phyloP scores from a whole-genome alignment of 2,329 filamentous ascomycete genomes.

The Neofusicoccum laricinum region DNA sequence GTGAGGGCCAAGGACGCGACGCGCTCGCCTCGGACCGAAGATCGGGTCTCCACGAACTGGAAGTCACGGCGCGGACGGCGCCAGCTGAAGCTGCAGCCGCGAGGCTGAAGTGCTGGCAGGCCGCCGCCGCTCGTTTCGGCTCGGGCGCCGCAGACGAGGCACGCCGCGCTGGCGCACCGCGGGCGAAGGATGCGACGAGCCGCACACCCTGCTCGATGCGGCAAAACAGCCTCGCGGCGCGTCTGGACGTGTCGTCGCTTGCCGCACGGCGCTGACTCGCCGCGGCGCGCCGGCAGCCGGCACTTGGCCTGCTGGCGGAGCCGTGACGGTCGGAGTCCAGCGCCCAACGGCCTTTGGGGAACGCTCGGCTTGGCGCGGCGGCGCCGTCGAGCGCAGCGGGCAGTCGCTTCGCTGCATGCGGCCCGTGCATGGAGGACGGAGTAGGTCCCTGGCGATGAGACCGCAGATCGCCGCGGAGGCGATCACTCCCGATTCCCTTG shows the following conservation, averaged over 20 bases:
- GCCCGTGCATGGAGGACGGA: too few species aligned
- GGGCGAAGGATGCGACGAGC: neutral
- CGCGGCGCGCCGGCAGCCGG: neutral
- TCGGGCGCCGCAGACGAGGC: neutral
- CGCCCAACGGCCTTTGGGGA: neutral
- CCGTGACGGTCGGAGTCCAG: too few species aligned
- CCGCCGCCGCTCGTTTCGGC: neutral
- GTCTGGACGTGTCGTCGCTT: neutral
- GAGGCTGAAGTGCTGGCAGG: neutral
- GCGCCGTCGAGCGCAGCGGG: neutral
- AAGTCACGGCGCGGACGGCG: neutral
- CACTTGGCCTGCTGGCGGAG: too few species aligned
- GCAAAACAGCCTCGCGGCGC: neutral
- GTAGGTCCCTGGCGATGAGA: too few species aligned
- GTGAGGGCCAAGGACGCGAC: neutral
- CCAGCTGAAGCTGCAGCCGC: neutral
- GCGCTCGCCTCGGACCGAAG: constrained; percentile 3
- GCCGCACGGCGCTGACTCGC: neutral
- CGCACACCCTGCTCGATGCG: neutral
- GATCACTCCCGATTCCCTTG: neutral
- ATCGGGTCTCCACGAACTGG: neutral
- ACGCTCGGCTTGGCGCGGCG: neutral
- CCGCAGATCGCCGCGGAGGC: neutral
- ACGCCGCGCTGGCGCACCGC: neutral
- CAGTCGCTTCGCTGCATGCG: neutral